Conservation (phyloP, 73 alveolate genomes). For the Symbiodinium natans region DNA sequence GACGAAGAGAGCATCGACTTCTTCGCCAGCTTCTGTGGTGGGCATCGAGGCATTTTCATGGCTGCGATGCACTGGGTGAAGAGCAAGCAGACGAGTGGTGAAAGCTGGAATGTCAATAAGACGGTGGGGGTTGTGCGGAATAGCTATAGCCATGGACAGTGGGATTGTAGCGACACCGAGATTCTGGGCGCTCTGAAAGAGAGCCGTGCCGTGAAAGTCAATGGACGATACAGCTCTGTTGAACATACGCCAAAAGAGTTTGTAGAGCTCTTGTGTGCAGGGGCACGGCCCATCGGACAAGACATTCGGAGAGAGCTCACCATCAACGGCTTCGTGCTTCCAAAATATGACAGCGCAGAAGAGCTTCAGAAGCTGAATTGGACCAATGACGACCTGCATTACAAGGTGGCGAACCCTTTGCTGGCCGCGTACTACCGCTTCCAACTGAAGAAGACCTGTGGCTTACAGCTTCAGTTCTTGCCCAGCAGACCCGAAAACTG, state of each 20-base stretch:
- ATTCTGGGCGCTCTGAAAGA: no score
- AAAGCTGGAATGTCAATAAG: constrained; percentile 19
- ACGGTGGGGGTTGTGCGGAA: constrained; percentile 48
- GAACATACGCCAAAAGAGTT: constrained; percentile 28
- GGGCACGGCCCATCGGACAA: background rate
- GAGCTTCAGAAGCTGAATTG: background rate
- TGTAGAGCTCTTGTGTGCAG: constrained; percentile 42
- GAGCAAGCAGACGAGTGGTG: background rate
- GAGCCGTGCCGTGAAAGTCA: no score
- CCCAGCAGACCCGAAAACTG: background rate
- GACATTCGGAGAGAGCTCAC: constrained; percentile 11
- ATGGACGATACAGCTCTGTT: background rate
- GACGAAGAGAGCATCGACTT: background rate
- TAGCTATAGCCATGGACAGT: background rate
- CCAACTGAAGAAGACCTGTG: background rate
- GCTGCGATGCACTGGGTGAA: background rate
- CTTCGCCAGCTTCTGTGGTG: no score
- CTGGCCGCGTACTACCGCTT: background rate
- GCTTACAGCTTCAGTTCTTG: background rate
- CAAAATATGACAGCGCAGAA: background rate
- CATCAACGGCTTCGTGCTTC: constrained; percentile 28
- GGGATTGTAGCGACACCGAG: no score
- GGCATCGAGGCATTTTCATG: no score
- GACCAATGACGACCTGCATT: background rate
- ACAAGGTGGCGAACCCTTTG: constrained; percentile 10